Percentiles rank a stretch among this genome's conserved stretches.
phyloP scores from a whole-genome alignment of 1,284 basidiomycete species.

The Takashimella koratensis region DNA sequence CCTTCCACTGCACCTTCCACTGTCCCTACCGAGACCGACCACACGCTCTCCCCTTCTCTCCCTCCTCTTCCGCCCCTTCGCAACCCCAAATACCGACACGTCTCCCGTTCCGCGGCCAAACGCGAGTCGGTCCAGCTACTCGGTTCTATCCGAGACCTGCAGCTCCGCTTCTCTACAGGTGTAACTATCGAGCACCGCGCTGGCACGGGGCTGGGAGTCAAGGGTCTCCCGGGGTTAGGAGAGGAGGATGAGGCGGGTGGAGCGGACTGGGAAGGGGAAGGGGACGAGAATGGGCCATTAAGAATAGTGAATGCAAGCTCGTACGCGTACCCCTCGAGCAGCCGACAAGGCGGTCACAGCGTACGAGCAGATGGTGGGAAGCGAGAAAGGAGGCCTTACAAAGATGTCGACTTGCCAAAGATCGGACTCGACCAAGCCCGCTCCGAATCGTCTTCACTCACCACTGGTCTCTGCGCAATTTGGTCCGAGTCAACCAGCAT shows the following conservation, averaged over 20 bases:
- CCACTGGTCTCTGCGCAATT: background rate
- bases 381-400: background rate
- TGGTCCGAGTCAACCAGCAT: too few species aligned
- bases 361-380: background rate
- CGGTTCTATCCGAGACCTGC: constrained; percentile 46
- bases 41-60: background rate
- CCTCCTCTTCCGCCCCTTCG: constrained; percentile 4
- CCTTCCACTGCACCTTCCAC: background rate
- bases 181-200: constrained; percentile 29
- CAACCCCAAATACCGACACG: constrained; percentile 38
- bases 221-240: constrained; percentile 1
- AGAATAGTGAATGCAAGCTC: background rate
- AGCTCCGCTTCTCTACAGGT: constrained; percentile 40
- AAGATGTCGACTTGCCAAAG: background rate
- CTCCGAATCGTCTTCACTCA: background rate
- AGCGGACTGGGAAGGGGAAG: constrained; percentile 32
- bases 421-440: background rate
- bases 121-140: constrained; percentile 45
- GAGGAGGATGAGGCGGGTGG: constrained; percentile 43
- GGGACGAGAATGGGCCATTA: background rate
- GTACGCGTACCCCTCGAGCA: background rate
- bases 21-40: background rate
- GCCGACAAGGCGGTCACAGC: background rate
- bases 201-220: constrained; percentile 17
- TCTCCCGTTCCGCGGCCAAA: constrained; percentile 43